These are phyloP conservation scores for Penicillium sp. DNA, from an alignment of 2,329 filamentous ascomycete species.

Conservation along the genomic window DNA sequence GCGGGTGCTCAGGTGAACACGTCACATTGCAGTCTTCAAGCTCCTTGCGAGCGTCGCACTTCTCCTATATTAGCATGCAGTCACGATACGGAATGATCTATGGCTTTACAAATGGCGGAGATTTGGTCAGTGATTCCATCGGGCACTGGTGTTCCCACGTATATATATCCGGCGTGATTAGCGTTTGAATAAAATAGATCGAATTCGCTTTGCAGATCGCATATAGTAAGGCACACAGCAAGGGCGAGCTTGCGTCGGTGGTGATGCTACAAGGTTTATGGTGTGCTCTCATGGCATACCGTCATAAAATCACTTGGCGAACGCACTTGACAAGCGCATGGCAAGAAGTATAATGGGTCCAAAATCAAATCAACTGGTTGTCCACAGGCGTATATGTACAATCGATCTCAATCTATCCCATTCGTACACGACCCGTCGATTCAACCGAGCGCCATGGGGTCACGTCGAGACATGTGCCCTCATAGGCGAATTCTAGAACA, in stretches of 20 bases:
- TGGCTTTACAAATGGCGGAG: conserved; percentile 13
- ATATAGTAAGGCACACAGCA: not conserved
- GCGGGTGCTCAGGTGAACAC: conserved; percentile 67
- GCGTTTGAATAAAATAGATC: conserved; percentile 37
- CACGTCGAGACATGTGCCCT: not conserved
- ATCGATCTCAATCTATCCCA: conserved; percentile 23
- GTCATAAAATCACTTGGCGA: not conserved
- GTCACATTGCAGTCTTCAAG: not conserved
- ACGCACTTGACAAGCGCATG: not conserved
- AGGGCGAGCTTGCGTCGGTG: not conserved
- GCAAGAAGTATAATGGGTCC: not conserved
- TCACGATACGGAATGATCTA: conserved; percentile 16
- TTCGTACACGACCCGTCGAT: conserved; percentile 22
- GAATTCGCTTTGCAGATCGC: not conserved
- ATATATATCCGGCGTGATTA: conserved; percentile 35
- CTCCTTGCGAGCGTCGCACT: not conserved
- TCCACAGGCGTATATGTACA: conserved; percentile 36
- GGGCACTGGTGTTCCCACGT: conserved; percentile 20
- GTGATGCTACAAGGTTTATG: not conserved
- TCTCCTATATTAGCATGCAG: not conserved
- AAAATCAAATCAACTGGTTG: conserved; percentile 25
- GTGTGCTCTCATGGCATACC: not conserved
- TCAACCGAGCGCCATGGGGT: conserved; percentile 9
- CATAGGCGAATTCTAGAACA: conserved; percentile 9
- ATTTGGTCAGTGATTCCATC: not conserved